A percentile compares a stretch with the other conserved stretches of the same genome.
These are phyloP conservation scores for Geotrichum carabidarum DNA, from an alignment of 1,139 yeast species.

Conservation along the genomic window DNA sequence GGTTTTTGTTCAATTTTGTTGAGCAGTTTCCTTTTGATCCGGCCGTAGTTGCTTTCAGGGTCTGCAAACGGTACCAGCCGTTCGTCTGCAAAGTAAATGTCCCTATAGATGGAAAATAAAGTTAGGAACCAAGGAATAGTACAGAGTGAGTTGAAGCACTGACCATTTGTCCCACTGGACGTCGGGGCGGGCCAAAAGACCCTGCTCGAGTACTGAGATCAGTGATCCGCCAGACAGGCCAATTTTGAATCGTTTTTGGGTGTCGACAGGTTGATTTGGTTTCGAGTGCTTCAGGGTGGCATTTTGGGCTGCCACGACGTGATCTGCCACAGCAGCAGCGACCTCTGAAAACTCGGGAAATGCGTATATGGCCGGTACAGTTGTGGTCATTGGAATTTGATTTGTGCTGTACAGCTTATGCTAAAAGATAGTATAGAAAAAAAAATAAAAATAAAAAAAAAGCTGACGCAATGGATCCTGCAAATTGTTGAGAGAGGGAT, in stretches of 20 bases:
- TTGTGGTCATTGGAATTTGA: slow-evolving; percentile 66
- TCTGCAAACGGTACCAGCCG: slow-evolving; percentile 84
- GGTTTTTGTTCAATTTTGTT: slow-evolving; percentile 64
- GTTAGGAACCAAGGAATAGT: too few relatives aligned
- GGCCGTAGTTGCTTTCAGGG: slow-evolving; percentile 83
- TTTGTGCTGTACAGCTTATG: too few relatives aligned
- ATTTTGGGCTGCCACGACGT: slow-evolving; percentile 81
- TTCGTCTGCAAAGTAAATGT: slow-evolving; percentile 93
- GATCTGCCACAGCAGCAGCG: slow-evolving; percentile 94
- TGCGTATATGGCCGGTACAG: slow-evolving; percentile 86
- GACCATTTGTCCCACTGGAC: slow-evolving; percentile 88
- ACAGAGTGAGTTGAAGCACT: too few relatives aligned
- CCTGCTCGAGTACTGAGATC: slow-evolving; percentile 78
- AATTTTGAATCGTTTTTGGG: slow-evolving; percentile 64
- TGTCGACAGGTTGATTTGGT: slow-evolving; percentile 13
- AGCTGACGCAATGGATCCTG: too few relatives aligned
- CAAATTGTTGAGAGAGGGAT: too few relatives aligned
- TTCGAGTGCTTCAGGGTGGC: slow-evolving; percentile 42
- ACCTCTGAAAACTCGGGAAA: slow-evolving; percentile 85
- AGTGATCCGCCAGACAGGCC: slow-evolving; percentile 93
- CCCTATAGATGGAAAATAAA: slow-evolving; percentile 37
- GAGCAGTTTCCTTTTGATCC: slow-evolving; percentile 74
- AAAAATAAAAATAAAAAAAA: neutral
- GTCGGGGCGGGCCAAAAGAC: slow-evolving; percentile 61
- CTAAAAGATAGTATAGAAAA: neutral